These are phyloP conservation scores for Viridothelium virens DNA, from an alignment of 495 filamentous ascomycete genomes.

Conservation along the genomic window DNA sequence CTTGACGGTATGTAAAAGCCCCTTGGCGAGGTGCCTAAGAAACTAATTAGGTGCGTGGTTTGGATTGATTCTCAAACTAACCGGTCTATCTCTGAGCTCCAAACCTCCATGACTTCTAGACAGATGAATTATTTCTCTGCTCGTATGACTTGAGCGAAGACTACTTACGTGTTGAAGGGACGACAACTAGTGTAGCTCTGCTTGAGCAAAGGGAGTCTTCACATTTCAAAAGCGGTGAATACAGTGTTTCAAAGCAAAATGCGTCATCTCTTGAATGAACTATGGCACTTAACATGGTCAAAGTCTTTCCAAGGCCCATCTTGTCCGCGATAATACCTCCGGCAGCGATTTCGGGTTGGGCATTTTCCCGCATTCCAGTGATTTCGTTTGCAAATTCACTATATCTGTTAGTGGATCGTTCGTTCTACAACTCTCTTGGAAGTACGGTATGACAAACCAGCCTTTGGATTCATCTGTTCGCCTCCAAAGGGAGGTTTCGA, in stretches of 20 bases:
- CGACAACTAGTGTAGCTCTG: background rate
- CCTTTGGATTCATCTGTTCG: background rate
- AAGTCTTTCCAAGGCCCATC: slow-evolving; percentile 59
- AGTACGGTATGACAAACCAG: background rate
- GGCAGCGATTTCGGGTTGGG: background rate
- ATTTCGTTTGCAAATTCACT: slow-evolving; percentile 3
- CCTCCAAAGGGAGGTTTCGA: slow-evolving; percentile 3
- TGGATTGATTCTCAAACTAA: background rate
- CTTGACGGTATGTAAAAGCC: background rate
- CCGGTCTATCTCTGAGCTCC: background rate
- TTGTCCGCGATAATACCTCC: slow-evolving; percentile 53
- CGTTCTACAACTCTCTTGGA: background rate
- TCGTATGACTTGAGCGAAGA: background rate
- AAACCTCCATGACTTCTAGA: background rate
- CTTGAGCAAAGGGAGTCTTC: slow-evolving; percentile 1
- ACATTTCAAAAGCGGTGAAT: background rate
- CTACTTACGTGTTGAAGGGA: background rate
- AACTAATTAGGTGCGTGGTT: background rate
- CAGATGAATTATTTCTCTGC: background rate
- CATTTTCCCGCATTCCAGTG: background rate
- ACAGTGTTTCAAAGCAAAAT: background rate
- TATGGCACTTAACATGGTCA: slow-evolving; percentile 40
- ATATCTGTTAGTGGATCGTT: background rate
- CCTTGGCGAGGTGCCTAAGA: background rate
- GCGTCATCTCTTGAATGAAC: slow-evolving; percentile 14